Base-by-base conservation (phyloP, 768 basidiomycete species). In the Thelephora aurantiotincta region DNA sequence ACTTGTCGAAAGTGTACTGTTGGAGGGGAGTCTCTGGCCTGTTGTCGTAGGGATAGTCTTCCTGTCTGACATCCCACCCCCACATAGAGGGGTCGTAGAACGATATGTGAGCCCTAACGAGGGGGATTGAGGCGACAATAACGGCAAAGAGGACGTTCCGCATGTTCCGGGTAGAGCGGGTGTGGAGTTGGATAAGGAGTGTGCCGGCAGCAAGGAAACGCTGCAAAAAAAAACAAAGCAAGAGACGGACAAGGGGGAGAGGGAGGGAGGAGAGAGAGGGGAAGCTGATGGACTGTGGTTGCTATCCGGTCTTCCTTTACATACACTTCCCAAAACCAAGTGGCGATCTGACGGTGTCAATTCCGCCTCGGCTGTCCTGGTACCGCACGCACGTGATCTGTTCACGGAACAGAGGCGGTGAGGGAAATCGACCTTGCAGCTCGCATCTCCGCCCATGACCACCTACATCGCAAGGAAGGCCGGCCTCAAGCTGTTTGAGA, bases 401-500 rank as follows among this genome's bases (percentile, higher is more conserved):
- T n/a, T n/a, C n/a, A n/a, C n/a, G n/a, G n/a, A n/a, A n/a, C n/a
- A n/a, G n/a, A n/a, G n/a, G n/a, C n/a, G n/a, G n/a, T n/a, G n/a
- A n/a, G n/a, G n/a, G n/a, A n/a, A n/a, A n/a, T n/a, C n/a, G n/a
- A n/a, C n/a, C n/a, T n/a, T n/a, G n/a, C n/a, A n/a, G n/a, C n/a
- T n/a, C n/a, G n/a, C n/a, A n/a, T 38, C 33, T 19, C 44, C 13
- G 22, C 36, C 48, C 43, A 57, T 61, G 58, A 33, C 45, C 6
- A 46, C 49, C 46, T 45, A 52, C 33, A 35, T 61, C 36, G 52
- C 53, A 16, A 55, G 60, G 22, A 73, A 72, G 49, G 71, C 71
- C 7, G 82, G 80, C 22, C 67, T 64, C 49, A 73, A 71, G 50
- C 65, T 89, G 14, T 82, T 89, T 52, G 71, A 68, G 52, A 67